Base-by-base conservation (phyloP, 495 filamentous ascomycete species). In the Cenococcum geophilum region DNA sequence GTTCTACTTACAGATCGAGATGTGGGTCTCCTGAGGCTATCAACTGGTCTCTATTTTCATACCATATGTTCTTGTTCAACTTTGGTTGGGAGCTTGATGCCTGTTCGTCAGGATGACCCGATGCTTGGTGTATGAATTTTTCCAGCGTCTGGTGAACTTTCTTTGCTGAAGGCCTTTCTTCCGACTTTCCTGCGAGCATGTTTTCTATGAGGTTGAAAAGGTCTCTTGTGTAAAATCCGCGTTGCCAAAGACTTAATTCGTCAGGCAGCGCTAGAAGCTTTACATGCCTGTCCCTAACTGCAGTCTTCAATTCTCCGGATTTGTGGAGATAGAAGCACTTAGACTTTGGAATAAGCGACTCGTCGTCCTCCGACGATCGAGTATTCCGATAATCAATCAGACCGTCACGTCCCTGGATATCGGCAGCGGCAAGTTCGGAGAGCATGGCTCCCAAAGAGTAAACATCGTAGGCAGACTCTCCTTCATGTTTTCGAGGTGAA, bases 161-260 rank as follows among this genome's bases (percentile, higher is more conserved):
- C 18, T 14, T 16, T 16, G 18, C 11, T 4, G 14, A 14, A 45
- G 40, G 40, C 18, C 40, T 14, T 18, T 45, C 18, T 1, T 45
- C 40, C 18, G 12, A 1, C 4, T 14, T 45, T 14, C 40, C 27
- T 32, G 27, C 40, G 12, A 27, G 20, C 48, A 51, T 51, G 4
- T 51, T 51, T 51, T 51, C 48, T 14, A 51, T 51, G 21, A 51
- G 21, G 11, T 51, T 27, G 22, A 51, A 51, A 4, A 51, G 21
- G 18, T 27, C 23, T 21, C 21, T 18, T 11, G 14, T 51, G 21
- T 22, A 51, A 12, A 51, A 51, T 14, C 23, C 4, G 3, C 22
- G 16, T 1, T 27, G 48, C 48, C 48, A 51, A 20, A 1, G 14
- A 18, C 14, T 18, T 23, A 51, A 51, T 27, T 21, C 21, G 3